Percentiles rank a stretch among this genome's conserved stretches.
phyloP scores from a whole-genome alignment of 441 rosid species.

The Gossypium trilobum region DNA sequence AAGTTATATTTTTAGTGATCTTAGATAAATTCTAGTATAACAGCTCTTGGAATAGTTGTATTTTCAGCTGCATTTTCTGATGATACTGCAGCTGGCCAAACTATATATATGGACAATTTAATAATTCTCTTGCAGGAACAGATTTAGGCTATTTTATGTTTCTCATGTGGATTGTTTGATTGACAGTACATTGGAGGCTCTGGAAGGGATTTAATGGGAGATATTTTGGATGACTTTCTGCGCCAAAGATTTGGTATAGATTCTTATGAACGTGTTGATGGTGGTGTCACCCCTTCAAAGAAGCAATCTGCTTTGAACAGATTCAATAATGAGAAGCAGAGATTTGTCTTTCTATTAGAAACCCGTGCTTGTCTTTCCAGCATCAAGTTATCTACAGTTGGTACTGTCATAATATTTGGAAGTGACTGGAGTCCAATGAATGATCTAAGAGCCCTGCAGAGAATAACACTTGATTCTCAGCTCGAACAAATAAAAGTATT shows the following conservation, averaged over 20 bases:
- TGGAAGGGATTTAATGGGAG: conserved; percentile 48
- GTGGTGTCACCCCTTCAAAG: conserved; percentile 33
- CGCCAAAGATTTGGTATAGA: conserved; percentile 66
- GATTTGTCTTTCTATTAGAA: conserved; percentile 79
- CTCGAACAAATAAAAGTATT: conserved; percentile 53
- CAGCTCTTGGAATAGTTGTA: neutral
- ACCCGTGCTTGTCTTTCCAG: conserved; percentile 65
- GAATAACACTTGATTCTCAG: conserved; percentile 51
- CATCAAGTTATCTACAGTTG: conserved; percentile 68
- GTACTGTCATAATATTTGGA: conserved; percentile 58
- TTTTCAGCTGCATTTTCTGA: neutral
- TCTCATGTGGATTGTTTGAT: conserved; percentile 9
- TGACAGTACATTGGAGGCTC: conserved; percentile 51
- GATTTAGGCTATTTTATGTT: neutral
- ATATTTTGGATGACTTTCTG: conserved; percentile 80
- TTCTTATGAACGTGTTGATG: conserved; percentile 72
- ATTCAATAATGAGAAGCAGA: conserved; percentile 60
- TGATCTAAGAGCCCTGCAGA: conserved; percentile 68
- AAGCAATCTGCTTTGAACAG: conserved; percentile 50
- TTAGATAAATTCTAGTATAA: neutral
- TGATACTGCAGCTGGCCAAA: neutral
- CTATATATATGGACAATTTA: neutral
- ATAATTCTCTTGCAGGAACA: neutral
- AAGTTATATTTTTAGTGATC: neutral
- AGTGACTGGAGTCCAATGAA: conserved; percentile 74